Evolutionary conservation across 345 rosid species (phyloP), one percentile per base, ranked within the genome.

Genomic region (Rhodamnia rubescens): DNA sequence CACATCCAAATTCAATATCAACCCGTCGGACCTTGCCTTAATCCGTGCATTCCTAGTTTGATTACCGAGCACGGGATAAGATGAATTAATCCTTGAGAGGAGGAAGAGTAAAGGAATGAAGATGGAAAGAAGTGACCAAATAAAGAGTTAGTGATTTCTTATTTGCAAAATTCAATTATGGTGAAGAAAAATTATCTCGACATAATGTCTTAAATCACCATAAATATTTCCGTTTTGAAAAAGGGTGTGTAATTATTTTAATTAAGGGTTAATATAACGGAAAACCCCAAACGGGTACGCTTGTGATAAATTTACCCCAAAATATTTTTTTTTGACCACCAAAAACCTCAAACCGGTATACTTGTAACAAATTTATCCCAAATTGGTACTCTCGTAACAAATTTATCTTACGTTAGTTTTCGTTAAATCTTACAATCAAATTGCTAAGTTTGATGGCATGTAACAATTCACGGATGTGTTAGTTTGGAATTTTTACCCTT

Each of bases 11-110:
- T 36, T 69, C 20, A 3, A 3, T 69, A 5, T 69, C 4, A 3
- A 8, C 1, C 0, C 13, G 9, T 7, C 22, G 0, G 15, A 2
- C 15, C 74, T 61, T 42, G 7, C 36, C 29, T 29, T 15, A 29
- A 3, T 61, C 42, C 74, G 0, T 8, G 18, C 3, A 0, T 61
- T 61, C 29, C 0, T 7, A 0, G 22, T 0, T 0, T 0, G 11
- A 61, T 29, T 15, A 29, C 36, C 0, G 9, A 1, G 20, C 74
- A 61, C 2, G 4, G 18, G 42, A 29, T 7, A 2, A 61, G 42
- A 61, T 61, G 42, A 0, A 64, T 29, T 8, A 16, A 64, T 64
- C 11, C 32, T 7, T 64, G 16, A 29, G 20, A 64, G 18, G 42
- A 7, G 42, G 0, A 8, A 64, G 74, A 27, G 5, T 8, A 61